Evolutionary conservation across 2,329 filamentous ascomycete genomes (phyloP).

Genomic region (Stagonosporopsis chrysanthemi): DNA sequence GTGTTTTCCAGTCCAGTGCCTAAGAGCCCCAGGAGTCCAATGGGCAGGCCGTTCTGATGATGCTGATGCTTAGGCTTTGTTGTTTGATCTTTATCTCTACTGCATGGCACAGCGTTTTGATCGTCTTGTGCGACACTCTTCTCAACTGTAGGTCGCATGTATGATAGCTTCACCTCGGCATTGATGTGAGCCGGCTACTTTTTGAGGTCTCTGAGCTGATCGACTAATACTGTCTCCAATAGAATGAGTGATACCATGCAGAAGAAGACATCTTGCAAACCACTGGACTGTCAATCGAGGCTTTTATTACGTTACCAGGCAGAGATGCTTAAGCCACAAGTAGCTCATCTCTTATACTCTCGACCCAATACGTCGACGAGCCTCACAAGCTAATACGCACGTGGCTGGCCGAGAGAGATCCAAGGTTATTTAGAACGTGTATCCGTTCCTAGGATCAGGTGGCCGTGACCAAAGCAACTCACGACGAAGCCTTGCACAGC

Average conservation of each 20-base stretch:
- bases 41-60: slow-evolving; percentile 35
- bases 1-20: slow-evolving; percentile 29
- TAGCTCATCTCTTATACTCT: neutral
- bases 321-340: neutral
- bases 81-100: neutral
- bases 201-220: neutral
- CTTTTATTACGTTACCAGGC: neutral
- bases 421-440: neutral
- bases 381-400: slow-evolving; percentile 1
- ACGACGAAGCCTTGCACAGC: neutral
- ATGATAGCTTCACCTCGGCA: neutral
- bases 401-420: slow-evolving; percentile 9
- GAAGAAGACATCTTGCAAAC: neutral
- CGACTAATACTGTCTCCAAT: neutral
- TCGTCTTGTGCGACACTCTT: neutral
- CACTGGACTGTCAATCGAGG: neutral
- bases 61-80: neutral
- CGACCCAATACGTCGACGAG: slow-evolving; percentile 10
- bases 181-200: neutral
- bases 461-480: too few relatives aligned
- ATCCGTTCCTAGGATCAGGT: neutral
- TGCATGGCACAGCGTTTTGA: slow-evolving; percentile 19
- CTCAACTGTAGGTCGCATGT: neutral
- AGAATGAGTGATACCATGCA: neutral
- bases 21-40: slow-evolving; percentile 32